These are phyloP conservation scores for Purpureocillium takamizusanense DNA, from an alignment of 2,329 filamentous ascomycete species.

Conservation along the genomic window DNA sequence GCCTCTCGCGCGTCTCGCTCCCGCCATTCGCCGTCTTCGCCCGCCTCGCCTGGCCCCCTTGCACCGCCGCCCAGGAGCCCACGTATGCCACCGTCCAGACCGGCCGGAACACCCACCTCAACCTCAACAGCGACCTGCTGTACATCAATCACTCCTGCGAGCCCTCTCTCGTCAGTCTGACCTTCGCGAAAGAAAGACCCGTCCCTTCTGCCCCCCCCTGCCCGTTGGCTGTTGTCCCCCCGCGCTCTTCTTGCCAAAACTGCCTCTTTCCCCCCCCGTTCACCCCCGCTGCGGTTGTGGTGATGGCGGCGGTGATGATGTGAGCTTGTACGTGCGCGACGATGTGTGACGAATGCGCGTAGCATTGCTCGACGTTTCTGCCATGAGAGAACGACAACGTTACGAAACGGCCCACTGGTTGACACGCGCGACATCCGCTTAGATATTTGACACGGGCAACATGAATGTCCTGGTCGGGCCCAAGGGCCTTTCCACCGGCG, in stretches of 20 bases:
- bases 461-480: constrained; percentile 49
- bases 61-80: constrained; percentile 42
- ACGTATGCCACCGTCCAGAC: constrained; percentile 59
- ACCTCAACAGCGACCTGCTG: constrained; percentile 56
- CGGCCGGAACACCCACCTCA: constrained; percentile 44
- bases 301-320: background rate
- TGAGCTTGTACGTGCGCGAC: background rate
- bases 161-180: constrained; percentile 48
- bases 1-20: constrained; percentile 43
- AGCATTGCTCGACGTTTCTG: background rate
- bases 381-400: background rate
- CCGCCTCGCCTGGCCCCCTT: constrained; percentile 56
- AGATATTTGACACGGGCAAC: constrained; percentile 53
- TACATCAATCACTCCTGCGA: constrained; percentile 64
- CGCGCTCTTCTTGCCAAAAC: no score
- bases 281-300: background rate
- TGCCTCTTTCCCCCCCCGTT: background rate
- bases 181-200: no score
- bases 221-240: no score
- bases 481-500: constrained; percentile 41
- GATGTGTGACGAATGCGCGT: background rate
- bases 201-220: background rate
- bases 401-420: background rate
- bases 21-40: constrained; percentile 58
- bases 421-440: constrained; percentile 1